A percentile compares a stretch with the other conserved stretches of the same genome.
These are phyloP conservation scores for Claviceps monticola DNA, from an alignment of 2,329 filamentous ascomycete species.

Conservation along the genomic window DNA sequence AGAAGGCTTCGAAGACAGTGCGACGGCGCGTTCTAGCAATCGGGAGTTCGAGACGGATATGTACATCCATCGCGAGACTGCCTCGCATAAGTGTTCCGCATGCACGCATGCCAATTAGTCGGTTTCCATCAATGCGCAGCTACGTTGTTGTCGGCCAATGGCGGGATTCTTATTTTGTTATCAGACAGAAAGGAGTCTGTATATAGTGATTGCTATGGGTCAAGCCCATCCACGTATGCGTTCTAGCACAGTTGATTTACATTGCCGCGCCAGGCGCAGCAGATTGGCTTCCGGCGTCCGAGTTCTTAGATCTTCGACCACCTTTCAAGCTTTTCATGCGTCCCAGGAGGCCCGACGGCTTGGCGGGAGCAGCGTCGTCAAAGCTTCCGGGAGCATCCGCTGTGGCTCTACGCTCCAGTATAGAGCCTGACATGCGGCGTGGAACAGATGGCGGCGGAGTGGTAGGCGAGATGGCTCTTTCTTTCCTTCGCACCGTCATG, in stretches of 20 bases:
- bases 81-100: not conserved
- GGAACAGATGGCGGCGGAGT: slow-evolving; percentile 43
- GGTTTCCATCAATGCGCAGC: not conserved
- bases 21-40: not conserved
- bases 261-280: slow-evolving; percentile 24
- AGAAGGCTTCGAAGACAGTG: not conserved
- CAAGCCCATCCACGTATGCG: slow-evolving; percentile 2
- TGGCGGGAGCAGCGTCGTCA: slow-evolving; percentile 28
- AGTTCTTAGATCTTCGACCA: slow-evolving; percentile 31
- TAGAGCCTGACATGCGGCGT: slow-evolving; percentile 23
- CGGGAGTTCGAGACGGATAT: not conserved
- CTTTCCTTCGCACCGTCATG: slow-evolving; percentile 30
- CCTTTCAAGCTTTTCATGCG: slow-evolving; percentile 76
- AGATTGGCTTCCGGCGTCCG: slow-evolving; percentile 11
- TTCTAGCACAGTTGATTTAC: slow-evolving; percentile 12
- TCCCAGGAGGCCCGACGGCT: slow-evolving; percentile 52
- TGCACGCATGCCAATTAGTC: not conserved
- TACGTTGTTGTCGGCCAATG: not conserved
- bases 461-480: slow-evolving; percentile 32
- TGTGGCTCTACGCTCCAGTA: slow-evolving; percentile 52
- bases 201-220: not conserved
- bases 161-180: not conserved
- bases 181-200: not conserved
- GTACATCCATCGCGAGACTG: not conserved
- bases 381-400: slow-evolving; percentile 33